These are phyloP conservation scores for Neocallimastix lanati DNA, from an alignment of 192 early-diverging fungal species.

Conservation along the genomic window DNA sequence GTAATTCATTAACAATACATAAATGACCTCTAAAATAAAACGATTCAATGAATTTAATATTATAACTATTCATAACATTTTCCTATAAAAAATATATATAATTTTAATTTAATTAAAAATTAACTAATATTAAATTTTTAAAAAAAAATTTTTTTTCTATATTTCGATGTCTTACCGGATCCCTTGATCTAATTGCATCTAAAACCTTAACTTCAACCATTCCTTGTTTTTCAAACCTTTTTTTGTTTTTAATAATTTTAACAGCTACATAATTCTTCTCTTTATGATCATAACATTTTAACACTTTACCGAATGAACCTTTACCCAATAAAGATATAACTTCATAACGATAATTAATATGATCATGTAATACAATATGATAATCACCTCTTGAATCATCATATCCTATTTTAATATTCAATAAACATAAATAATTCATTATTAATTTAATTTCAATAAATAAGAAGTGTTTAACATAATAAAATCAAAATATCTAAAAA, in stretches of 20 bases:
- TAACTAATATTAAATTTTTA: background rate
- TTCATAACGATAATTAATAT: constrained; percentile 86
- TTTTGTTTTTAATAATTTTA: constrained; percentile 92
- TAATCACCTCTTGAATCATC: constrained; percentile 96
- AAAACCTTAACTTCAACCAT: constrained; percentile 87
- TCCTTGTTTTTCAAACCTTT: constrained; percentile 88
- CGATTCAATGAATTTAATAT: constrained; percentile 72
- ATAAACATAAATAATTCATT: no score
- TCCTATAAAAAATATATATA: constrained; percentile 30
- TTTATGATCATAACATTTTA: constrained; percentile 88
- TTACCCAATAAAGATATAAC: constrained; percentile 78
- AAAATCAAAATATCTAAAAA: no score
- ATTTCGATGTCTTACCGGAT: constrained; percentile 33
- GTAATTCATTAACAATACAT: constrained; percentile 83
- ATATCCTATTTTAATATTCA: no score
- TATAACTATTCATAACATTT: constrained; percentile 51
- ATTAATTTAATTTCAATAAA: no score
- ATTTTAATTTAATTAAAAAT: background rate
- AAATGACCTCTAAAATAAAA: constrained; percentile 93
- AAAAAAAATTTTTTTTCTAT: no score
- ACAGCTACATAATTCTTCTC: constrained; percentile 67
- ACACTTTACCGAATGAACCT: constrained; percentile 86
- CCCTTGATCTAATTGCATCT: constrained; percentile 54
- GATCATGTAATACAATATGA: constrained; percentile 68
- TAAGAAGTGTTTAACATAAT: no score